Base-by-base conservation (phyloP, 108 stramenopile species). In the Thalassiosira profunda region DNA sequence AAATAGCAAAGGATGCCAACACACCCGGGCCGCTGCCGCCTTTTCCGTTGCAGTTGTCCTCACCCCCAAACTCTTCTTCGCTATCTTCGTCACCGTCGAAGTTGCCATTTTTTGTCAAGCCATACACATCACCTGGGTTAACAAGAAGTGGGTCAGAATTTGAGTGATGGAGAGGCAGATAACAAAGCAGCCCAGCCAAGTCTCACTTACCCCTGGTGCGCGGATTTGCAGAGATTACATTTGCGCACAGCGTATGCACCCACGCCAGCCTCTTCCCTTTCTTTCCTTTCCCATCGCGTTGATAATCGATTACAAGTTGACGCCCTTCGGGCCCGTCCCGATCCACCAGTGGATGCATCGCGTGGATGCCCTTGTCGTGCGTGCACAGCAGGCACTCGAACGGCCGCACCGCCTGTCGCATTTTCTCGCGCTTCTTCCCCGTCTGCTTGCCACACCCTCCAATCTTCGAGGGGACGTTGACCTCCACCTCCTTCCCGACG, bases 341-440 rank as follows among this genome's bases (percentile, higher is more conserved):
- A 47, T 87, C 86, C 25, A 60, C 72, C 0, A 87, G 18, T 10
- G 82, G 82, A 63, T 84, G 86, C 86, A 87, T 87, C 10, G 86
- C 83, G 28, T 82, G 86, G 12, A 55, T 64, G 9, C 74, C 83
- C 8, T 56, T 30, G 46, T 67, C 66, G 48, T 52, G 46, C 40
- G 42, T 56, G 48, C 86, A 87, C 43, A 87, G 48, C 17, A 64
- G 52, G 67, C 86, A 87, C 21, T 84, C 78, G 5, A 75, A 80
- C 8, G 86, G 83, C 3, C 86, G 77, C 26, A 31, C 38, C 3
- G 42, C 26, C n/a, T 82, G 72, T 28, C 12, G 48, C 36, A 84
- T 68, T 20, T 25, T 17, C 15, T 71, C 58, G 9, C 79, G 55
- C 14, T 42, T 45, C 2, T 46, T 61, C 6, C 67, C 60, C 42